A percentile compares a stretch with the other conserved stretches of the same genome.
Evolutionary conservation across 2,329 filamentous ascomycete species (phyloP).

Genomic region (Fusarium sp.): DNA sequence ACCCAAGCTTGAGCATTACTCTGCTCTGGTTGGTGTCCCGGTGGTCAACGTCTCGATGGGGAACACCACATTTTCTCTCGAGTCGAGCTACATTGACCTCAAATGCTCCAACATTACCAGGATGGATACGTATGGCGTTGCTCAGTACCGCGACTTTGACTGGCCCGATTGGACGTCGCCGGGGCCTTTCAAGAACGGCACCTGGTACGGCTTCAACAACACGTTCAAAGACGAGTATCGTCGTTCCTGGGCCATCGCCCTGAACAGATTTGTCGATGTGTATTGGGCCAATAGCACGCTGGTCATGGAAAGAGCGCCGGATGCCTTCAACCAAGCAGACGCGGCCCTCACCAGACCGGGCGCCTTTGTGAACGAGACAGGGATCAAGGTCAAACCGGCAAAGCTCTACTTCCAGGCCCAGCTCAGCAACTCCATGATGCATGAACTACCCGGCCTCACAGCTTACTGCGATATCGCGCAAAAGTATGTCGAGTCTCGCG

Average conservation of each 20-base stretch:
- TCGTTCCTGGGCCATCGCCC: neutral
- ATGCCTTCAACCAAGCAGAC: neutral
- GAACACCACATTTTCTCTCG: conserved; percentile 9
- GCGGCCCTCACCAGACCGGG: neutral
- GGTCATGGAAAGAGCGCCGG: neutral
- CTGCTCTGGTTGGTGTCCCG: conserved; percentile 15
- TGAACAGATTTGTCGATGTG: conserved; percentile 6
- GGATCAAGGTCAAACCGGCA: neutral
- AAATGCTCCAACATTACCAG: neutral
- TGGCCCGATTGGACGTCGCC: neutral
- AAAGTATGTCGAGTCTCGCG: conserved; percentile 21
- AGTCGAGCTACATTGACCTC: conserved; percentile 22
- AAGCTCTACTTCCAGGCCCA: conserved; percentile 5
- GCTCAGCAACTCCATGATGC: neutral
- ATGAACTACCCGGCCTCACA: neutral
- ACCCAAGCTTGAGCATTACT: neutral
- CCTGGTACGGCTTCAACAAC: conserved; percentile 11
- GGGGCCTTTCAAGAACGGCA: neutral
- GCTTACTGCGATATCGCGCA: conserved; percentile 2
- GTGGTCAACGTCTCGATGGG: neutral
- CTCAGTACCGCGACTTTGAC: neutral
- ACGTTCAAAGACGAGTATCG: neutral
- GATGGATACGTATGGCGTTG: neutral
- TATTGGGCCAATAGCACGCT: neutral
- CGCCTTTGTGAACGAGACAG: conserved; percentile 14